These are phyloP conservation scores for Ulmus americana DNA, from an alignment of 331 rosid genomes.

Conservation along the genomic window DNA sequence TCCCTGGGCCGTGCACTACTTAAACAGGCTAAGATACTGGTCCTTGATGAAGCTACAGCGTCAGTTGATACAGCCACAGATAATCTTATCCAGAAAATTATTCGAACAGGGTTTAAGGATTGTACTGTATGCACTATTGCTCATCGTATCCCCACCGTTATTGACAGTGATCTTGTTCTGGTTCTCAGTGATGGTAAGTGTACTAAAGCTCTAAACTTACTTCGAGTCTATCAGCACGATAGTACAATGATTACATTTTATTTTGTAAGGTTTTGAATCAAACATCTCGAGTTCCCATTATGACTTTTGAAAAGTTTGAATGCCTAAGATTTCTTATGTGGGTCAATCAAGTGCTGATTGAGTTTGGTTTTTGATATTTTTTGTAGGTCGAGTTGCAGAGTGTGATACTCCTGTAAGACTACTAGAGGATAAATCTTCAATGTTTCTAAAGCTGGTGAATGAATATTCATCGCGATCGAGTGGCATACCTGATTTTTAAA, in stretches of 20 bases:
- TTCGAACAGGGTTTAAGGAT: constrained; percentile 67
- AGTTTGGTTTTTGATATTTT: constrained; percentile 27
- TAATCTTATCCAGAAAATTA: constrained; percentile 81
- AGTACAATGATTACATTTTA: no score
- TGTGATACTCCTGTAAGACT: constrained; percentile 66
- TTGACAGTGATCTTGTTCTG: constrained; percentile 77
- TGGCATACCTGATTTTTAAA: constrained; percentile 60
- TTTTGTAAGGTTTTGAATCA: no score
- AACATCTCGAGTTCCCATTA: no score
- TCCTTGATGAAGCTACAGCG: constrained; percentile 98
- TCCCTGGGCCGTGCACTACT: constrained; percentile 89
- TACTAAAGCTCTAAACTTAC: neutral
- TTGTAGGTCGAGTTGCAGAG: constrained; percentile 77
- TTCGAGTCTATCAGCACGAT: no score
- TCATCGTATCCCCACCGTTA: constrained; percentile 90
- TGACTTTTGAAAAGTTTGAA: no score
- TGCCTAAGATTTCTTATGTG: neutral
- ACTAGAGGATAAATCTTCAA: constrained; percentile 77
- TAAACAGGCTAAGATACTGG: constrained; percentile 87
- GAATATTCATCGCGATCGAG: constrained; percentile 79
- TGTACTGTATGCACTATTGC: constrained; percentile 91
- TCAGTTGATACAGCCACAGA: constrained; percentile 94
- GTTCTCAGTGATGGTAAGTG: constrained; percentile 88
- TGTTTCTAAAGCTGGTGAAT: constrained; percentile 78
- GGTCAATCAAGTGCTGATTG: constrained; percentile 13